Evolutionary conservation across 164 flowering plant genomes (phyloP).

Genomic region (Saururus chinensis): DNA sequence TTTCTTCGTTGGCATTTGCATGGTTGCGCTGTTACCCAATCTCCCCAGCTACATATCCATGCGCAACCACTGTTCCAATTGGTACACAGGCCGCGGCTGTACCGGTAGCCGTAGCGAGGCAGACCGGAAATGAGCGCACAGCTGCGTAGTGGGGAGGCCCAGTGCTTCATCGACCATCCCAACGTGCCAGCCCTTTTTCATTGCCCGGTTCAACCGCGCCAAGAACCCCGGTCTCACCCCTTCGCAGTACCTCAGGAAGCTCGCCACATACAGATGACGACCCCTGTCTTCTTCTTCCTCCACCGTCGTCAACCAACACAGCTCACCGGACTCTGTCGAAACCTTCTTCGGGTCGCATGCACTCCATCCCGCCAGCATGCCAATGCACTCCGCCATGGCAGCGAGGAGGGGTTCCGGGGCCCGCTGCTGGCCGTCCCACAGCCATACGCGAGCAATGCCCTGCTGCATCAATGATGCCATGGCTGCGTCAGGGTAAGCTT

Average conservation of each 20-base stretch:
- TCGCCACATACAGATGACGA: constrained; percentile 22
- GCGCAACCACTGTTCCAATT: neutral
- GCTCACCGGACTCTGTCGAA: neutral
- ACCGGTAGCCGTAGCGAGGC: neutral
- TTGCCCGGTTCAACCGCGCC: constrained; percentile 30
- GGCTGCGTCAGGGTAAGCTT: constrained; percentile 7
- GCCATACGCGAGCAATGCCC: constrained; percentile 42
- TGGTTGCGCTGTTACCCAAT: no score
- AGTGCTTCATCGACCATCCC: constrained; percentile 22
- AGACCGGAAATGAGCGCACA: constrained; percentile 3
- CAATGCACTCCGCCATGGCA: constrained; percentile 37
- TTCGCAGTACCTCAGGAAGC: constrained; percentile 27
- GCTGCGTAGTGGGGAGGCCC: constrained; percentile 10
- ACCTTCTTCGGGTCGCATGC: no score
- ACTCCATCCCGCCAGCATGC: constrained; percentile 14
- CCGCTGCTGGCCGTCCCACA: constrained; percentile 19
- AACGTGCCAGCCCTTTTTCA: constrained; percentile 31
- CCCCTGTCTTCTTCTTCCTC: constrained; percentile 19
- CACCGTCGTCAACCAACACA: neutral
- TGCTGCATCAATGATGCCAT: constrained; percentile 20
- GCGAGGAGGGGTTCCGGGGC: constrained; percentile 26
- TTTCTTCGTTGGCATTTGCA: no score
- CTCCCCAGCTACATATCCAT: neutral
- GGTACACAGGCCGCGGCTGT: neutral
- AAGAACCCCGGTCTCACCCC: constrained; percentile 23